phyloP scores from a whole-genome alignment of 257 asterid species.

The Thymus quinquecostatus region DNA sequence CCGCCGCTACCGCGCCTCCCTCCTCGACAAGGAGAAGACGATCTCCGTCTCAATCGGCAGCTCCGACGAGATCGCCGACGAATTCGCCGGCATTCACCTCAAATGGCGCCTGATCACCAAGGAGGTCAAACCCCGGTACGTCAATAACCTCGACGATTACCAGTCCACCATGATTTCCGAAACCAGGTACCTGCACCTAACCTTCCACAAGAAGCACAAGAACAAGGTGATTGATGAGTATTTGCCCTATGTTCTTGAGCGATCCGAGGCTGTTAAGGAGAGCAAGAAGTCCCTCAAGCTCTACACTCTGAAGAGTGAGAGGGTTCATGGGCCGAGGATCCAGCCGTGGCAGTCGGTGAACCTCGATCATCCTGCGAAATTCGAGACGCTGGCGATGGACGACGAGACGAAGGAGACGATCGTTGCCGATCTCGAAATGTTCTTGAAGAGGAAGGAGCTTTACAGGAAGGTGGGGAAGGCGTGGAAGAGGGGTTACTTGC shows the following conservation, averaged over 20 bases:
- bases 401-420: constrained; percentile 36
- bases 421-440: constrained; percentile 53
- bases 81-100: constrained; percentile 35
- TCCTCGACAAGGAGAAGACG: constrained; percentile 48
- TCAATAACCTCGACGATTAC: not conserved
- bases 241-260: constrained; percentile 53
- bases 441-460: constrained; percentile 55
- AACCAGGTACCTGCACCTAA: constrained; percentile 31
- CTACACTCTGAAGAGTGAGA: constrained; percentile 31
- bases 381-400: constrained; percentile 65
- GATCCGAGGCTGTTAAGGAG: constrained; percentile 31
- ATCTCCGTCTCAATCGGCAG: constrained; percentile 29
- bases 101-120: constrained; percentile 43
- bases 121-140: constrained; percentile 17
- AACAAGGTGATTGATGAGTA: constrained; percentile 41
- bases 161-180: constrained; percentile 26
- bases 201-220: constrained; percentile 43
- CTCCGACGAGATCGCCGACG: constrained; percentile 40
- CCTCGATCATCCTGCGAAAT: constrained; percentile 68
- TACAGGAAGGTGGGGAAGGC: constrained; percentile 69
- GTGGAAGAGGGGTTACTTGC: constrained; percentile 79
- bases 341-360: constrained; percentile 48
- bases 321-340: constrained; percentile 9
- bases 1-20: constrained; percentile 31
- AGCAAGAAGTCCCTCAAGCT: constrained; percentile 43